Base-by-base conservation (phyloP, 345 rosid genomes). In the Acer negundo region DNA sequence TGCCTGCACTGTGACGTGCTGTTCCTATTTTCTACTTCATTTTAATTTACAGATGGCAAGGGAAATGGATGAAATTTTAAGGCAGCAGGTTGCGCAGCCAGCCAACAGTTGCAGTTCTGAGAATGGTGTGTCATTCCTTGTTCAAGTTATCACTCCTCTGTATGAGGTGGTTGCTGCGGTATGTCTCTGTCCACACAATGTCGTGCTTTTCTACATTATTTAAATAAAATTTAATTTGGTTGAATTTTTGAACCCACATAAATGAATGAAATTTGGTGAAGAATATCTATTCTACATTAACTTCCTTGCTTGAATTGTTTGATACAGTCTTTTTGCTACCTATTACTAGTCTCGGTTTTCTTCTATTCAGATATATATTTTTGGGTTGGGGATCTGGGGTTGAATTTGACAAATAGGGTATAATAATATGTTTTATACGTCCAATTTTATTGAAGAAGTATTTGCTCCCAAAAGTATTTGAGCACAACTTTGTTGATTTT, bases 131-230 rank as follows among this genome's bases (percentile, higher is more conserved):
- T 86, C 99, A 53, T 96, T 91, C 87, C 97, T 96, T 74, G 88
- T 87, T 86, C 87, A 86, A 70, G 95, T 96, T 62, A 89, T 96
- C 74, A 74, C 90, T 82, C 99, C 99, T 9, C 78, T 96, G 26
- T 94, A 87, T 84, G 97, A 87, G 61, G 97, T 91, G 73, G 84
- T 92, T 73, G 89, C 98, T 12, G 98, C 97, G 84, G 99, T 95
- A 89, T 78, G 94, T 79, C 74, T 78, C 68, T 62, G 58, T 67
- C 9, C 24, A 3, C 9, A 10, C 70, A n/a, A 46, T 69, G 15
- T 4, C 11, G 15, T 44, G 55, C 35, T 19, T 40, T 53, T 53
- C 1, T 53, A 53, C 58, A 16, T 53, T 11, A 77, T 4, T 69
- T 13, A 38, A 46, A 67, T 28, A 19, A 51, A 75, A 46, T 4